phyloP scores from a whole-genome alignment of 106 monocot species.

The Dactylorhiza incarnata region DNA sequence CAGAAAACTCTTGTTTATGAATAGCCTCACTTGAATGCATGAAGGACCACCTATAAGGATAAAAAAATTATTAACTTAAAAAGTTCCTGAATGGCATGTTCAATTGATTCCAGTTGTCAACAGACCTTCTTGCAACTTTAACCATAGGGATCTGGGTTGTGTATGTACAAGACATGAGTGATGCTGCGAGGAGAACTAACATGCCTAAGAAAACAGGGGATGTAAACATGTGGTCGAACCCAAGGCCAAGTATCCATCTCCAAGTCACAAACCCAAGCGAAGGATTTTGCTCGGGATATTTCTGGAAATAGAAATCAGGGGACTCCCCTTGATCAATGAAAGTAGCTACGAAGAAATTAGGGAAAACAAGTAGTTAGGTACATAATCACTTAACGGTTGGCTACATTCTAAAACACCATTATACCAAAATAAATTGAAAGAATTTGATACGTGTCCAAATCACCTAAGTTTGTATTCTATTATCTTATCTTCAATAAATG shows the following conservation, averaged over 20 bases:
- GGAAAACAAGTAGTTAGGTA: conserved; percentile 1
- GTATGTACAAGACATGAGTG: conserved; percentile 96
- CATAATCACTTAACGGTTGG: neutral
- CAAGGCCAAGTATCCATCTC: conserved; percentile 81
- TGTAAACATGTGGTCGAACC: conserved; percentile 95
- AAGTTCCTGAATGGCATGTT: neutral
- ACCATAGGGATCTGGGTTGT: conserved; percentile 89
- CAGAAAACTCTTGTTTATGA: conserved; percentile 71
- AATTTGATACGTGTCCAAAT: no score
- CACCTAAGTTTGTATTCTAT: no score
- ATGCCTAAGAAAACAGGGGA: conserved; percentile 90
- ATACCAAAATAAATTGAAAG: no score
- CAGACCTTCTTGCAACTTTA: conserved; percentile 81
- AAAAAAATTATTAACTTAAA: neutral
- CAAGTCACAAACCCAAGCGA: conserved; percentile 63
- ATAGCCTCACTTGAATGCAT: conserved; percentile 58
- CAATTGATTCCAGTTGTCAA: neutral
- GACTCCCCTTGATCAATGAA: conserved; percentile 89
- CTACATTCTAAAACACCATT: neutral
- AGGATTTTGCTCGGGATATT: conserved; percentile 78
- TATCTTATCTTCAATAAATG: no score
- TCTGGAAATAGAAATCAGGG: conserved; percentile 67
- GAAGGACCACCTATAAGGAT: conserved; percentile 81
- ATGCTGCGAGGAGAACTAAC: conserved; percentile 77
- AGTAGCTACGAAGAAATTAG: conserved; percentile 37